phyloP scores from a whole-genome alignment of 2,329 filamentous ascomycete genomes.

The Passalora sequoiae region DNA sequence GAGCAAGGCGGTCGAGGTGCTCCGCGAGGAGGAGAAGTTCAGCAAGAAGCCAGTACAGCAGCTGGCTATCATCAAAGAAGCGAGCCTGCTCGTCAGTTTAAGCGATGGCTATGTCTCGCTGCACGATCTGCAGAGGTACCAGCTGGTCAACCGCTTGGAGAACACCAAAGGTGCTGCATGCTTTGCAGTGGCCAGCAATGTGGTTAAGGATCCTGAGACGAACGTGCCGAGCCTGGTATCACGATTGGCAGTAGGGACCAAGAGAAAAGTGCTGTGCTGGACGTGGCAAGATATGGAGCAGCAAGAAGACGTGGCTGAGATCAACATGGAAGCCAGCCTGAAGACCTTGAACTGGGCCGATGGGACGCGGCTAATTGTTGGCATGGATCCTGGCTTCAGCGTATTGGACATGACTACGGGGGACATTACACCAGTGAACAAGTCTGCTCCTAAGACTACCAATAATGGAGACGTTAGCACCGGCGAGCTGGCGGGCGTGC shows the following conservation, averaged over 20 bases:
- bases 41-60: conserved; percentile 85
- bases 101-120: conserved; percentile 86
- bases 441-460: conserved; percentile 23
- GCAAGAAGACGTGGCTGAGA: conserved; percentile 65
- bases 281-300: conserved; percentile 95
- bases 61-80: conserved; percentile 91
- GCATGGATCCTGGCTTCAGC: conserved; percentile 86
- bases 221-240: conserved; percentile 92
- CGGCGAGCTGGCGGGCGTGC: conserved; percentile 56
- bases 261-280: conserved; percentile 84
- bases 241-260: conserved; percentile 83
- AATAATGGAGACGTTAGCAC: conserved; percentile 37
- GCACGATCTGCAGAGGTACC: conserved; percentile 81
- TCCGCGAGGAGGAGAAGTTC: conserved; percentile 92
- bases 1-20: conserved; percentile 63
- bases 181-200: conserved; percentile 93
- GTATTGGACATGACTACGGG: conserved; percentile 77
- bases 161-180: conserved; percentile 82
- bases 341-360: conserved; percentile 88
- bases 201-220: conserved; percentile 80
- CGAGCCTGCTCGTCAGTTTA: conserved; percentile 81
- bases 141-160: conserved; percentile 70
- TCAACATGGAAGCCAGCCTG: conserved; percentile 74
- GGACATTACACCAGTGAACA: conserved; percentile 67
- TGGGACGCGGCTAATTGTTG: conserved; percentile 79